Base-by-base conservation (phyloP, 768 basidiomycete species). In the Podaxis sp. region DNA sequence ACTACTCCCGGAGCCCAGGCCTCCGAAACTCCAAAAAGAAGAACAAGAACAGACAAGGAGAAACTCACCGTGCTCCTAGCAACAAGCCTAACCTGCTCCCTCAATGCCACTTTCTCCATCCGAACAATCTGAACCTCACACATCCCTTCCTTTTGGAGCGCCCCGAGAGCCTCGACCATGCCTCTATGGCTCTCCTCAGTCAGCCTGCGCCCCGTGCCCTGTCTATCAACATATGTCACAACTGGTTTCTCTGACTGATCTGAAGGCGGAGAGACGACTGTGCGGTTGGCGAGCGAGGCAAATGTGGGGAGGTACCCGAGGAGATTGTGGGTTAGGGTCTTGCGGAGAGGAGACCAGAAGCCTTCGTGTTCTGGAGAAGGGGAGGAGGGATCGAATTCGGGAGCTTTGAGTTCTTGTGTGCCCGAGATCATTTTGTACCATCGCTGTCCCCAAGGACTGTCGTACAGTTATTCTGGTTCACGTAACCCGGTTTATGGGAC, bases 141-240 rank as follows among this genome's bases (percentile, higher is more conserved):
- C 22, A 70, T 38, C 4, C 66, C 66, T 38, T 71, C 67, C 27
- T 55, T 50, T 63, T 72, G 66, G 41, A 71, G 61, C 57, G 40
- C 58, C 33, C 49, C 57, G 25, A 74, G 62, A 33, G 69, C 69
- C 46, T 70, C 66, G 43, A 71, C 53, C 19, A 72, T 62, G 9
- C 58, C 59, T 53, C 65, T 50, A 60, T 71, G 70, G 57, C 66
- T 66, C 33, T 68, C 66, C 7, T 65, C 63, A 6, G 55, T 64
- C 22, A 73, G 57, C 29, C 68, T 67, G 24, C 65, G 59, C 25
- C 66, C 64, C 7, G 66, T 64, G 1, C 52, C 64, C 70, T 91
- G 89, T 19, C 88, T 77, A 46, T 84, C 85, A 56, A 90, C 78
- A 63, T 90, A 90, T 1, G 85, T 86, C 55, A 78, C 76, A 0